Evolutionary conservation across 305 asterid species (phyloP).

Genomic region (Solanum hybrid): DNA sequence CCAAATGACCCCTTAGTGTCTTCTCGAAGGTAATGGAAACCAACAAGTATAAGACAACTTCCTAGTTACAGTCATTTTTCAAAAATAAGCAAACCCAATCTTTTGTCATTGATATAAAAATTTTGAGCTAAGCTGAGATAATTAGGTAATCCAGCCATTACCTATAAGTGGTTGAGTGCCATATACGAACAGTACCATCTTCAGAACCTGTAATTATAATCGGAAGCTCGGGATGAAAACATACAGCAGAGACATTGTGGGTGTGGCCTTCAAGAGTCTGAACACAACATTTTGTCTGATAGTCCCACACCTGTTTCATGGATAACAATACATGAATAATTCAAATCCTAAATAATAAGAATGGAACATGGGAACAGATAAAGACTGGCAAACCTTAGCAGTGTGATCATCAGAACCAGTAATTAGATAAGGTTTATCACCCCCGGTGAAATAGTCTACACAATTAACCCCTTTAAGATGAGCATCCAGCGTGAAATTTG

Average conservation of each 20-base stretch:
- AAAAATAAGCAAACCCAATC: not conserved
- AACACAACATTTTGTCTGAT: conserved; percentile 95
- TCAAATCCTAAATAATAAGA: not conserved
- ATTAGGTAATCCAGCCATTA: conserved; percentile 9
- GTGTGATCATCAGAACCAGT: conserved; percentile 99
- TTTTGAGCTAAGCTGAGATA: not conserved
- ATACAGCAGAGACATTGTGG: conserved; percentile 98
- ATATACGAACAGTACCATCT: conserved; percentile 98
- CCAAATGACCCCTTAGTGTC: not conserved
- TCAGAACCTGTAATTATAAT: conserved; percentile 96
- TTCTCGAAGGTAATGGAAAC: not conserved
- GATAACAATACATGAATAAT: not conserved
- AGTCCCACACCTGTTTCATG: conserved; percentile 88
- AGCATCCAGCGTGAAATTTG: conserved; percentile 95
- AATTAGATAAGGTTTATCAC: conserved; percentile 92
- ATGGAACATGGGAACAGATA: conserved; percentile 4
- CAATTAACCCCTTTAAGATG: conserved; percentile 97
- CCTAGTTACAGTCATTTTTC: not conserved
- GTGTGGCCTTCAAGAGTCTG: conserved; percentile 99
- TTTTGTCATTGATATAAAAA: not conserved
- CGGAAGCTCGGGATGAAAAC: conserved; percentile 99
- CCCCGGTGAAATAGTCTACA: conserved; percentile 96
- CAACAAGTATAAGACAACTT: not conserved
- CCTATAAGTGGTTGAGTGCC: conserved; percentile 99
- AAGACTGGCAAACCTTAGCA: conserved; percentile 64